Base-by-base conservation (phyloP, 2,329 filamentous ascomycete genomes). In the Pestalotiopsis sp. region DNA sequence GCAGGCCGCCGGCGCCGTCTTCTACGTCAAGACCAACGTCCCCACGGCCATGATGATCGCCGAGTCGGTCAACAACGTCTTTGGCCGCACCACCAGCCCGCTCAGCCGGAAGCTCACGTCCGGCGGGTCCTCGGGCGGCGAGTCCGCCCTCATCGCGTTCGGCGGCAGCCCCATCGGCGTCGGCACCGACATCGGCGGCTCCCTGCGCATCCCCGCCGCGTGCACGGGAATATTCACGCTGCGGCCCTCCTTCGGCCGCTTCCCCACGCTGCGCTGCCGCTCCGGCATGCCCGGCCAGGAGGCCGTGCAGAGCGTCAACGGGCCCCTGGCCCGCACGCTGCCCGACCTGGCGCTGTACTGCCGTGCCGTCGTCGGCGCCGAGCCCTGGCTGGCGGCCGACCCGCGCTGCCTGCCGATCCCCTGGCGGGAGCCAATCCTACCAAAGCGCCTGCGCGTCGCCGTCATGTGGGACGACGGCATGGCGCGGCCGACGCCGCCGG, bases 31-130 rank as follows among this genome's bases (percentile, higher is more conserved):
- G 79, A 89, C 87, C 0, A 88, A 85, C 71, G 83, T 88, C 4
- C 86, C 87, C 0, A 90, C 88, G 1, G 88, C 89, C 13, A 90
- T 91, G 84, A 91, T 92, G 90, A 90, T 91, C 65, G 86, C 89
- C 13, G 90, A 92, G 75, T 87, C 84, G 1, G 87, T 90, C 17
- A 92, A 92, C 78, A 90, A 91, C 72, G 82, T 87, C 2, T 89
- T 89, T 72, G 91, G 90, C 9, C 83, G 89, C 13, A 91, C 89
- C 0, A 76, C 88, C 25, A 91, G 91, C 74, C 91, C 91, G 0
- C 79, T 80, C 6, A 91, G 91, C 74, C 84, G 87, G 27, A 79
- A 79, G 2, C 81, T 89, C 3, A 91, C 89, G 0, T 86, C 86
- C 25, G 91, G 91, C 12, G 91, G 91, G 11, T 90, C 86, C 49